These are phyloP conservation scores for Venustampulla echinocandica DNA, from an alignment of 495 filamentous ascomycete genomes.

Conservation along the genomic window DNA sequence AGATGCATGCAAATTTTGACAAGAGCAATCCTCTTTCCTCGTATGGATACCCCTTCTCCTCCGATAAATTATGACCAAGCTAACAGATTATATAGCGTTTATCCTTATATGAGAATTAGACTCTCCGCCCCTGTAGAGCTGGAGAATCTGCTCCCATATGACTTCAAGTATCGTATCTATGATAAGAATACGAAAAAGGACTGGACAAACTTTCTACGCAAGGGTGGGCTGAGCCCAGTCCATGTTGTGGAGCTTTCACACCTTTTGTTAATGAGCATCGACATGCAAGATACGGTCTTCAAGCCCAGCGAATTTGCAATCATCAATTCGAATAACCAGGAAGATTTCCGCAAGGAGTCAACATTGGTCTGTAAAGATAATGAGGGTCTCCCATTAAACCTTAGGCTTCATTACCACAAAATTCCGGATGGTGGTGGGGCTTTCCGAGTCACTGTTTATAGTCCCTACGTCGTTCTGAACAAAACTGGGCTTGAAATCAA, in stretches of 20 bases:
- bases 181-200: slow-evolving; percentile 97
- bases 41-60: slow-evolving; percentile 51
- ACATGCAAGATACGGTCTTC: slow-evolving; percentile 93
- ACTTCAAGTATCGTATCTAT: slow-evolving; percentile 98
- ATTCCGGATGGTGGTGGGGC: slow-evolving; percentile 89
- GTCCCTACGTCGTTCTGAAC: slow-evolving; percentile 89
- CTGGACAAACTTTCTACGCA: slow-evolving; percentile 96
- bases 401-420: slow-evolving; percentile 88
- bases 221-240: slow-evolving; percentile 91
- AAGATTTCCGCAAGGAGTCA: slow-evolving; percentile 80
- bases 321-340: slow-evolving; percentile 81
- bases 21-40: slow-evolving; percentile 69
- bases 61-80: slow-evolving; percentile 38
- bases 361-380: slow-evolving; percentile 74
- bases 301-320: slow-evolving; percentile 93
- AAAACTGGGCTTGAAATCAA: slow-evolving; percentile 86
- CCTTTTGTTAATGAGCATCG: slow-evolving; percentile 80
- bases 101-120: slow-evolving; percentile 89
- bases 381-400: slow-evolving; percentile 63
- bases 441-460: slow-evolving; percentile 89
- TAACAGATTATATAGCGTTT: slow-evolving; percentile 47
- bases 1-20: slow-evolving; percentile 77
- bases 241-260: slow-evolving; percentile 96
- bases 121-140: slow-evolving; percentile 87
- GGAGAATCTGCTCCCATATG: slow-evolving; percentile 89